These are phyloP conservation scores for Saitozyma sp. DNA, from an alignment of 768 basidiomycete genomes.

Conservation along the genomic window DNA sequence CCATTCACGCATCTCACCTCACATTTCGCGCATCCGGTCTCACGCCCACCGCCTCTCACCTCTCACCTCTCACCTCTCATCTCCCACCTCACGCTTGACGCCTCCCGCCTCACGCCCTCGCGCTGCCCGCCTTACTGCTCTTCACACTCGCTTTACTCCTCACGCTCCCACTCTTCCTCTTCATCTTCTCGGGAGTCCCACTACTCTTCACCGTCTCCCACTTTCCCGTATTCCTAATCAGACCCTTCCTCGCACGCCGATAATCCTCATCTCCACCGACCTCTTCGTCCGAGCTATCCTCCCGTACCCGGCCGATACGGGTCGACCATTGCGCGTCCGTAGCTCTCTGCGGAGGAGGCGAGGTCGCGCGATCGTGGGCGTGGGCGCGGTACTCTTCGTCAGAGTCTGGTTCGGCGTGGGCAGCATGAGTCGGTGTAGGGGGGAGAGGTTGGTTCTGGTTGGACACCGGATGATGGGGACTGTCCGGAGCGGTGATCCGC, in stretches of 20 bases:
- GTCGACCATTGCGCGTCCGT: constrained; percentile 33
- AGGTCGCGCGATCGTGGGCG: background rate
- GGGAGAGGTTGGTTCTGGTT: no score
- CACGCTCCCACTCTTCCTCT: constrained; percentile 17
- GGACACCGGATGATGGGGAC: constrained; percentile 13
- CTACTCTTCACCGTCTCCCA: constrained; percentile 25
- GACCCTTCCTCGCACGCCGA: constrained; percentile 32
- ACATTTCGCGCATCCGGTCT: no score
- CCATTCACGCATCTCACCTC: no score
- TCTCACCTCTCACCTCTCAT: no score
- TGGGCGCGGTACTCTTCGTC: constrained; percentile 13
- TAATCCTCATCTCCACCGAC: constrained; percentile 41
- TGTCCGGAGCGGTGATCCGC: constrained; percentile 45
- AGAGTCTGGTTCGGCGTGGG: constrained; percentile 6
- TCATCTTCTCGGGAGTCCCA: constrained; percentile 6
- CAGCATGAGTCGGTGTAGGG: constrained; percentile 19
- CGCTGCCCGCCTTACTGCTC: constrained; percentile 10
- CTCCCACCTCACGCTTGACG: no score
- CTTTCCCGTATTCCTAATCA: constrained; percentile 39
- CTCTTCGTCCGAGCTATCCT: constrained; percentile 43
- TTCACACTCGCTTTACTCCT: background rate
- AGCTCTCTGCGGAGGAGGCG: constrained; percentile 8
- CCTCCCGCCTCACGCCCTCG: background rate
- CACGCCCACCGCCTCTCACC: no score
- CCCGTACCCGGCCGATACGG: constrained; percentile 40